Base-by-base conservation (phyloP, 1,284 basidiomycete species). In the Rhodotorula sp. region DNA sequence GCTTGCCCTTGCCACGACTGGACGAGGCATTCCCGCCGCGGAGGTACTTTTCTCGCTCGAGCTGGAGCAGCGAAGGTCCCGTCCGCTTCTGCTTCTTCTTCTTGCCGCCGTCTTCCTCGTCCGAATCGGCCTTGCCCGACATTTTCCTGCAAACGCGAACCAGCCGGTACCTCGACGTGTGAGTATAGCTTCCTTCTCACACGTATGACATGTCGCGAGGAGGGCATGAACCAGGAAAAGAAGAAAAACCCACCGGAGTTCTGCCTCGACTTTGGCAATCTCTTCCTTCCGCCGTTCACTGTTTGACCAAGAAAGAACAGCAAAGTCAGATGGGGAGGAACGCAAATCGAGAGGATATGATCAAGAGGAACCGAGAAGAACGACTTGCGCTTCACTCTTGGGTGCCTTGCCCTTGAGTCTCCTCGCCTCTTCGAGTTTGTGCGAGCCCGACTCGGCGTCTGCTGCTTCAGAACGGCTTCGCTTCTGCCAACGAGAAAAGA, bases 251-350 rank as follows among this genome's bases (percentile, higher is more conserved):
- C 31, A 68, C 71, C 70, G 76, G 68, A 97, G 90, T 65, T 93
- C 91, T 5, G 88, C 89, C 81, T 97, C 91, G 86, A 97, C 91
- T 75, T 87, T 88, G 77, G 88, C 90, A 68, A 97, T 94, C 80
- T 95, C 90, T 8, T 87, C 85, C 79, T 88, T 87, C 39, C 90
- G 88, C 15, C 87, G 83, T 48, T 86, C 85, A 62, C 90, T 92
- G 75, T 0, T 7, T 39, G 49, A 23, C 1, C 57, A 31, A 31
- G 34, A 12, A 23, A n/a, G 21, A 12, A 52, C 39, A 58, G 34
- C 26, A 15, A 52, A 58, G 26, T 23, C 29, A 7, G 3, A 4
- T 31, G 6, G 5, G 10, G 29, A 2, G 29, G 26, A 12, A 10
- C 23, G n/a, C 51, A 2, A 14, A 56, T 16, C 1, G 54, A 10